Conservation (phyloP, 2,329 filamentous ascomycete genomes). For the Fusarium sp. region DNA sequence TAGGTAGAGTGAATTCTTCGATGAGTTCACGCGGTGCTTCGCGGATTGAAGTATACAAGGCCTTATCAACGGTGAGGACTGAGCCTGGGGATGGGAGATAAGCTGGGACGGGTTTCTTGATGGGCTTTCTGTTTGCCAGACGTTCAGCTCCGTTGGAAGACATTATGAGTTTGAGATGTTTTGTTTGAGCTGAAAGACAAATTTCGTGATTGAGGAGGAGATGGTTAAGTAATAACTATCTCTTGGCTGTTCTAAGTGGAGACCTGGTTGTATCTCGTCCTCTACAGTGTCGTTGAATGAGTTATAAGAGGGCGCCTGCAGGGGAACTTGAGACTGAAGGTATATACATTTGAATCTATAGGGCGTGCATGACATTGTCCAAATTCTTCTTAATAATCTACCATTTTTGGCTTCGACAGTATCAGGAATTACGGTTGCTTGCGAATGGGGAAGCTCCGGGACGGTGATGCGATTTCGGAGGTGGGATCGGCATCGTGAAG, state of each 20-base stretch:
- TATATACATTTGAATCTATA: rapidly evolving
- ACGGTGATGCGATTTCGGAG: background rate
- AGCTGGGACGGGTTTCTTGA: conserved; percentile 62
- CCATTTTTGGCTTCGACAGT: background rate
- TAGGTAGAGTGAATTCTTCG: conserved; percentile 72
- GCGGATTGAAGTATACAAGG: conserved; percentile 72
- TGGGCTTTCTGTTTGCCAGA: conserved; percentile 56
- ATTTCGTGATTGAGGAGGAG: conserved; percentile 6
- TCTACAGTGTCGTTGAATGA: background rate
- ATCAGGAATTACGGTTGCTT: background rate
- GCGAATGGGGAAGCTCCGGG: background rate
- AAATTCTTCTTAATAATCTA: background rate
- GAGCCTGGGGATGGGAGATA: conserved; percentile 59
- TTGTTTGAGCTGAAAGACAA: background rate
- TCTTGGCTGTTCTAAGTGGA: conserved; percentile 21
- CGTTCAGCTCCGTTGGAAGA: conserved; percentile 50
- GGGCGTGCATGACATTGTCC: background rate
- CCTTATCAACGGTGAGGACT: conserved; percentile 57
- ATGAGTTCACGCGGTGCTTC: conserved; percentile 55
- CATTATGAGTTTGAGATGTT: conserved; percentile 19
- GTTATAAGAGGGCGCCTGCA: background rate
- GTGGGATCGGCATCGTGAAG: background rate
- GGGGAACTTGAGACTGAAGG: rapidly evolving
- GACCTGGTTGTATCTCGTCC: background rate
- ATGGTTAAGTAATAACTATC: background rate